Percentiles rank a stretch among this genome's conserved stretches.
phyloP scores from a whole-genome alignment of 345 rosid genomes.

The Populus pruinosa region DNA sequence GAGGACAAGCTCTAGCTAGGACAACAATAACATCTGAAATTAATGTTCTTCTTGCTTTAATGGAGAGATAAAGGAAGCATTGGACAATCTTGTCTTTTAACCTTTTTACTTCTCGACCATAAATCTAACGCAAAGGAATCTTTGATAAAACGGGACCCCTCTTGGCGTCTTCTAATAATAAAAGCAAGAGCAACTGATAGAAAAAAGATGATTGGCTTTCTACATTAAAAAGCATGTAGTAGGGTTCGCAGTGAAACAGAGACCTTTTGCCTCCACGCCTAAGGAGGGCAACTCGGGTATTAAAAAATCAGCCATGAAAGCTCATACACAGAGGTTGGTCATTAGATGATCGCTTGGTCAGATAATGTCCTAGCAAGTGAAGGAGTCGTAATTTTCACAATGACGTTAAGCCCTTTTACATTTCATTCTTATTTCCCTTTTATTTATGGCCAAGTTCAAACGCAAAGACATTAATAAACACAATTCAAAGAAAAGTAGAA shows the following conservation, averaged over 20 bases:
- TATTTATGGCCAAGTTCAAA: not conserved
- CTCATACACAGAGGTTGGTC: constrained; percentile 10
- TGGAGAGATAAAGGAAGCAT: not conserved
- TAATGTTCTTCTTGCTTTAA: not conserved
- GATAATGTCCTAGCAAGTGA: constrained; percentile 29
- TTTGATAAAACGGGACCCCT: constrained; percentile 18
- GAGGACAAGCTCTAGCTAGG: not conserved
- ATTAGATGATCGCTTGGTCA: constrained; percentile 34
- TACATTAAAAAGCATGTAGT: constrained; percentile 21
- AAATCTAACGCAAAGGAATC: not conserved
- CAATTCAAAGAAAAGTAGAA: not conserved
- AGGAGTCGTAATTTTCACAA: constrained; percentile 37
- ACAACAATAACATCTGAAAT: not conserved
- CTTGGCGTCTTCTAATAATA: constrained; percentile 19
- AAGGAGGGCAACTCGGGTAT: constrained; percentile 23
- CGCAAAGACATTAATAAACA: not conserved
- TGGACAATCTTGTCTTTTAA: not conserved
- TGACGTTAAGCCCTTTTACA: not conserved
- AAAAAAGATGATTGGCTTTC: constrained; percentile 46
- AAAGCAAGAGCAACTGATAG: constrained; percentile 33
- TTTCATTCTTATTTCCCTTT: not conserved
- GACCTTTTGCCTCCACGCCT: constrained; percentile 38
- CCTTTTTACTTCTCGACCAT: not conserved
- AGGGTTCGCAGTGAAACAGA: constrained; percentile 15
- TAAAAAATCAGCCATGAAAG: not conserved